These are phyloP conservation scores for Cytospora chrysosperma DNA, from an alignment of 2,329 filamentous ascomycete genomes.

Conservation along the genomic window DNA sequence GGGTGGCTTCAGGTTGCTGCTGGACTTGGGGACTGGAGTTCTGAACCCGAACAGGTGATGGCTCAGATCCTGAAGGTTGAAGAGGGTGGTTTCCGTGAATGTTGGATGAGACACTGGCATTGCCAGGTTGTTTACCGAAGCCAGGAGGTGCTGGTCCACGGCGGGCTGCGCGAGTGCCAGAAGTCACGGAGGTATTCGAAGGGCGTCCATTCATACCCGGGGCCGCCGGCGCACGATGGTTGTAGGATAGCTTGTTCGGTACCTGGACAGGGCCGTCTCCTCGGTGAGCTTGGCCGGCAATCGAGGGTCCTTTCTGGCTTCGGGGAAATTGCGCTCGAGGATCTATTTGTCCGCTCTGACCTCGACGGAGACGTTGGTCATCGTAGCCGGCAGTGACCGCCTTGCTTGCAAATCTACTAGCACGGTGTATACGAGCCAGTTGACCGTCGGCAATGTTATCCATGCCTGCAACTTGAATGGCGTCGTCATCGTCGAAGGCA, in stretches of 20 bases:
- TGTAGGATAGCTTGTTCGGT: not conserved
- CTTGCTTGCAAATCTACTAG: not conserved
- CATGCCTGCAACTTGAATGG: conserved; percentile 29
- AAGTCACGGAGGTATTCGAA: not conserved
- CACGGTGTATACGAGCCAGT: conserved; percentile 28
- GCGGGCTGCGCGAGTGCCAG: not conserved
- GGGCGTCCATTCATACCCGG: not conserved
- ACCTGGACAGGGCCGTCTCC: conserved; percentile 14
- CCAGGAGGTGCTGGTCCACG: not conserved
- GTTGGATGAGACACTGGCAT: not conserved
- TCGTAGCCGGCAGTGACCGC: not conserved
- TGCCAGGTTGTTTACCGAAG: not conserved
- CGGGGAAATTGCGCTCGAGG: not conserved
- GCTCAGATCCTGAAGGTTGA: not conserved
- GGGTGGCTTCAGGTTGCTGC: not conserved
- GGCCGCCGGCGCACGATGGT: not conserved
- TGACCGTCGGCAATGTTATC: conserved; percentile 31
- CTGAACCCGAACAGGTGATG: not conserved
- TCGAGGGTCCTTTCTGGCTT: not conserved
- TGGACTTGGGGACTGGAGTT: too few species aligned
- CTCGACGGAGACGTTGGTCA: not conserved
- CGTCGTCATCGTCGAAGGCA: conserved; percentile 34
- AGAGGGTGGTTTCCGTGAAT: not conserved
- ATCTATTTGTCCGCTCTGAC: conserved; percentile 1
- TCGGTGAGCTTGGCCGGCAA: not conserved